Base-by-base conservation (phyloP, 2,329 filamentous ascomycete genomes). In the Calonectria honghensis region DNA sequence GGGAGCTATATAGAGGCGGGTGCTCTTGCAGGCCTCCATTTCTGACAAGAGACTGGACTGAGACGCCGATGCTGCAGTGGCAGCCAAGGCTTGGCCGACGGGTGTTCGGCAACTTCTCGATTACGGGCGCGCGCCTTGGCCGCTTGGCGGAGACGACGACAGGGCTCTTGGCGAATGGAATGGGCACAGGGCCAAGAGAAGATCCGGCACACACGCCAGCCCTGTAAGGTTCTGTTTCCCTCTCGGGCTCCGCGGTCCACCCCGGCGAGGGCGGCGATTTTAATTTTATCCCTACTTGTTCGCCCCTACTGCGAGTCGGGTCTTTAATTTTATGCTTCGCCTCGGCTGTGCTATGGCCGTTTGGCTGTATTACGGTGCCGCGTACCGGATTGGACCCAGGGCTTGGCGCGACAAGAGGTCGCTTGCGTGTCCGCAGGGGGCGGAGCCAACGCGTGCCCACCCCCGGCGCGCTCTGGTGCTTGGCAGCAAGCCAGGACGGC, bases 81-180 rank as follows among this genome's bases (percentile, higher is more conserved):
- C 52, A 65, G 71, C 71, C 67, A 59, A 66, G 66, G 48, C 71
- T 73, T 73, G 71, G 71, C 71, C 61, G 10, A 48, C 71, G 71
- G 71, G 39, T 66, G 57, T 32, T 73, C 71, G 71, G 71, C 71
- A 73, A 63, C 29, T 52, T 27, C 14, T 39, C 18, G 35, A 45
- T 32, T 70, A 61, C 59, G 66, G 66, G 50, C 24, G 24, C 24
- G 24, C 64, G 39, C 31, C 71, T 70, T 73, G 71, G 71, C 71
- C 11, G 39, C 71, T 66, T 69, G 39, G 39, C 52, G 31, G 29
- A 35, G 20, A 27, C 24, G 29, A 39, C 31, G 45, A 6, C 48
- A 10, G 61, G 6, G 16, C 7, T 18, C 20, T 31, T 29, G 27
- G 54, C 57, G 57, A 63, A 63, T 63, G 35, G 37, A 14, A 39